Evolutionary conservation across 192 early-diverging fungal genomes (phyloP), one percentile per base, ranked within the genome.

Genomic region (Funneliformis geosporum): DNA sequence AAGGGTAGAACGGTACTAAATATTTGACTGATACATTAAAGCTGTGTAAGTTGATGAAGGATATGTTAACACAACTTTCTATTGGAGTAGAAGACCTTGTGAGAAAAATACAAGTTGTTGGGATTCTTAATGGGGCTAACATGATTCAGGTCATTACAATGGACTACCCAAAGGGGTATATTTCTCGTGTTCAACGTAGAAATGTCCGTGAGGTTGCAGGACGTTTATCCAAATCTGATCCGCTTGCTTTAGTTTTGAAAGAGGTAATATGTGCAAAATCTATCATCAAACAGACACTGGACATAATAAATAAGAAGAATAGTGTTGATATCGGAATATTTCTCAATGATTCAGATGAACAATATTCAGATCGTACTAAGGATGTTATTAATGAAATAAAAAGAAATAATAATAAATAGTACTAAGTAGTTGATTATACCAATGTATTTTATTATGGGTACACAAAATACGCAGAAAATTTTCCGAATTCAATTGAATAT

Each of bases 121-220:
- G 76, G 21, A 78, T 78, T 12, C 18, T 68, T 4, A 1, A 69
- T n/a, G 76, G 66, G n/a, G 66, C 64, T 23, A 78, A 78, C 38
- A 66, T 46, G 25, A 18, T 68, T 55, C 76, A 78, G 50, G 0
- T 78, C 0, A 55, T 78, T 2, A 78, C 16, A 38, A 40, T 69
- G 5, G 76, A 78, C 16, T 14, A 5, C 69, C 65, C 66, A 0
- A 78, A 78, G 38, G 76, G 66, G 40, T 69, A 55, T 3, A 59
- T 78, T 68, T 40, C 27, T 39, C 65, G 47, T 60, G 16, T 78
- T 27, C 8, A 69, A 39, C 28, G 33, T 68, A 46, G 21, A 50
- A 78, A 69, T 11, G 38, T 69, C 33, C 14, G 69, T 23, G 46
- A 69, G 59, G 66, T 78, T 27, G 8, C 42, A 42, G 65, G 43